Conservation (phyloP, 2,329 filamentous ascomycete species). For the Aspergillus sp. region DNA sequence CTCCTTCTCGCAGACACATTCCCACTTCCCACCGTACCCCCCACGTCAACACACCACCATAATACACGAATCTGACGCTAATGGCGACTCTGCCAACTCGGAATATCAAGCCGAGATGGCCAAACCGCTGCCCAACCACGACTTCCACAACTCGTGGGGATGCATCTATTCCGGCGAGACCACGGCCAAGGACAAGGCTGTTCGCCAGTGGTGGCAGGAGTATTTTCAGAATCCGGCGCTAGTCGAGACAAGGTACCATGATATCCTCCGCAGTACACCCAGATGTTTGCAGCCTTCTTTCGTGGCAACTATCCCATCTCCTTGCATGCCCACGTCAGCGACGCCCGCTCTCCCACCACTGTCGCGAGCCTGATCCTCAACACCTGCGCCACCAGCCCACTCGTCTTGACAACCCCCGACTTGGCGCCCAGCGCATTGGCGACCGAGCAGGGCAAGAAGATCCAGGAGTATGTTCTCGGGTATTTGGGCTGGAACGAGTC, state of each 20-base stretch:
- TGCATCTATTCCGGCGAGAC: not conserved
- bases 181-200: not conserved
- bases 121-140: not conserved
- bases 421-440: not conserved
- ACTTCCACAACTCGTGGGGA: constrained; percentile 1
- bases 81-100: not conserved
- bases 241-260: not conserved
- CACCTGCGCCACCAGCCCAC: not conserved
- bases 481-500: not conserved
- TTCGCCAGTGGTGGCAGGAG: not conserved
- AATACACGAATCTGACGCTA: not conserved
- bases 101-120: too few relatives aligned
- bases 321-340: constrained; percentile 1
- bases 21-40: not conserved
- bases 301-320: not conserved
- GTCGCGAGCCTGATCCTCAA: not conserved
- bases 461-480: not conserved
- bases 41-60: not conserved
- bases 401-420: not conserved
- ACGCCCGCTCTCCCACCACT: not conserved
- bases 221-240: not conserved
- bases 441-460: not conserved
- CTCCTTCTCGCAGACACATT: not conserved
- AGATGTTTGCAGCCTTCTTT: not conserved
- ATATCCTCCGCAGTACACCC: not conserved